A percentile compares a stretch with the other conserved stretches of the same genome.
Conservation (phyloP, 768 basidiomycete genomes). For the Boletus pseudo-olivaceus region DNA sequence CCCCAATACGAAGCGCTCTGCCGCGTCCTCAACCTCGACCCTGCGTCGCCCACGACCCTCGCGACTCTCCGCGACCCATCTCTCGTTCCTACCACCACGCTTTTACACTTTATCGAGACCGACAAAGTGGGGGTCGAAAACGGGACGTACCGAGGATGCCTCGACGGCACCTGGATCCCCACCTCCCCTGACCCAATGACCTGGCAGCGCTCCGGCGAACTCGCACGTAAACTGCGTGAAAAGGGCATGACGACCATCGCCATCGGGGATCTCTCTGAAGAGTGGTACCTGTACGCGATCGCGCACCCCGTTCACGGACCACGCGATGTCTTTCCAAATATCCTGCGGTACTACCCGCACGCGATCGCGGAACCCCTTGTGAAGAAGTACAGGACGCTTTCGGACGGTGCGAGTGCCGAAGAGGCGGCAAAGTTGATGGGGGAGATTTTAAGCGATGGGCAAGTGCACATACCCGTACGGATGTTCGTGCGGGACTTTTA, state of each 20-base stretch:
- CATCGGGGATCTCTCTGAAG: conserved; percentile 68
- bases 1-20: conserved; percentile 66
- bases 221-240: conserved; percentile 50
- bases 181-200: conserved; percentile 54
- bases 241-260: conserved; percentile 61
- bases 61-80: conserved; percentile 45
- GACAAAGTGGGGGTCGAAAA: conserved; percentile 48
- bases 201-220: conserved; percentile 61
- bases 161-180: conserved; percentile 58
- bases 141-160: conserved; percentile 67
- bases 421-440: conserved; percentile 51
- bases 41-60: conserved; percentile 47
- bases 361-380: conserved; percentile 46
- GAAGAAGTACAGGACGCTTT: conserved; percentile 39
- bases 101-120: conserved; percentile 58
- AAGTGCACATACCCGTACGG: conserved; percentile 67
- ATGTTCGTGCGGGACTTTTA: conserved; percentile 59
- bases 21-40: conserved; percentile 51
- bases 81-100: conserved; percentile 44
- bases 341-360: conserved; percentile 58
- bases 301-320: conserved; percentile 53
- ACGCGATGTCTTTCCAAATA: conserved; percentile 52
- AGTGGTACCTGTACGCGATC: conserved; percentile 77
- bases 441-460: conserved; percentile 54
- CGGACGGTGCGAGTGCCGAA: conserved; percentile 38